A percentile compares a stretch with the other conserved stretches of the same genome.
These are phyloP conservation scores for Sporodiniella umbellata DNA, from an alignment of 371 early-diverging fungal genomes.

Conservation along the genomic window DNA sequence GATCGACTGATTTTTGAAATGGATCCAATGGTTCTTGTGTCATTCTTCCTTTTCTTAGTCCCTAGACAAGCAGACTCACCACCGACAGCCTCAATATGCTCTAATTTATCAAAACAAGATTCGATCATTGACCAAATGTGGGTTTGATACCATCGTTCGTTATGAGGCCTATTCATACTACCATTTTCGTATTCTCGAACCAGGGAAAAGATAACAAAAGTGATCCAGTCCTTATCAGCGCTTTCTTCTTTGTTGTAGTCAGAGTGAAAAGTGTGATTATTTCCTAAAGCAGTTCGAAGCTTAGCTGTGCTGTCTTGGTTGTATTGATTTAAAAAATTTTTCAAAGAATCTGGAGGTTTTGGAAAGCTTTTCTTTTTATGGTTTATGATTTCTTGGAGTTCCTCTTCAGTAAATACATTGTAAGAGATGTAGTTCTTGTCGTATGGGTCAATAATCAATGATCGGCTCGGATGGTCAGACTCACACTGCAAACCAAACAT, in stretches of 20 bases:
- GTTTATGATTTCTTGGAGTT: slow-evolving; percentile 2
- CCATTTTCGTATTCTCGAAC: slow-evolving; percentile 1
- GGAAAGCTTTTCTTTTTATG: background rate
- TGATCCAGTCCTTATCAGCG: slow-evolving; percentile 2
- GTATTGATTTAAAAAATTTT: slow-evolving; percentile 1
- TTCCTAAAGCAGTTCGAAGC: slow-evolving; percentile 3
- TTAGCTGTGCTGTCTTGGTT: slow-evolving; percentile 2
- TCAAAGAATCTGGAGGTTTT: background rate
- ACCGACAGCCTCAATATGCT: slow-evolving; percentile 2
- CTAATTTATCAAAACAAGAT: slow-evolving; percentile 1
- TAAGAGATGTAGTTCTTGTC: slow-evolving; percentile 5
- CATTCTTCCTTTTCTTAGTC: slow-evolving; percentile 5
- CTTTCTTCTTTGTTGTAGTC: slow-evolving; percentile 3
- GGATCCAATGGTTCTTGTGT: background rate
- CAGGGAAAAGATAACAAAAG: background rate
- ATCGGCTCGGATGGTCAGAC: slow-evolving; percentile 1
- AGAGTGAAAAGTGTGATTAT: slow-evolving; percentile 1
- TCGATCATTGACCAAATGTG: slow-evolving; percentile 4
- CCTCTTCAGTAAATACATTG: slow-evolving; percentile 5
- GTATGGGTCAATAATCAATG: slow-evolving; percentile 6
- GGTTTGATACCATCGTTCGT: slow-evolving; percentile 1
- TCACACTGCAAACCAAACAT: slow-evolving; percentile 2
- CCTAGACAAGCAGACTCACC: slow-evolving; percentile 4
- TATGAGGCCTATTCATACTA: slow-evolving; percentile 1
- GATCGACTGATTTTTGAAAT: background rate